A percentile compares a stretch with the other conserved stretches of the same genome.
These are phyloP conservation scores for Falciphora oryzae DNA, from an alignment of 2,329 filamentous ascomycete species.

Conservation along the genomic window DNA sequence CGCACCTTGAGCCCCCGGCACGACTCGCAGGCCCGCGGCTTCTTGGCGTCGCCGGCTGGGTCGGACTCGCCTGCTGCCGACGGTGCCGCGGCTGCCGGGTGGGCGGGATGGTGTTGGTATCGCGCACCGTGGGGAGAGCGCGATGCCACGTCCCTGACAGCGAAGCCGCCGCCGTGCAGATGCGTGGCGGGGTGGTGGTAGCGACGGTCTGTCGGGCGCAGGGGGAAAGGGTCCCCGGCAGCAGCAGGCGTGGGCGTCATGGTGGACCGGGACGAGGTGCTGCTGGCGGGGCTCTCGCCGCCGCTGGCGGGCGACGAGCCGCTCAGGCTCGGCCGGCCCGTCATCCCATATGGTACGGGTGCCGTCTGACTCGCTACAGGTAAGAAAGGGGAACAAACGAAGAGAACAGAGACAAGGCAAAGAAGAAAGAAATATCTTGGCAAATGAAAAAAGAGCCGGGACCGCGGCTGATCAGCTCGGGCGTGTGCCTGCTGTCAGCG, in stretches of 20 bases:
- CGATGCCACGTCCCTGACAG: conserved; percentile 33
- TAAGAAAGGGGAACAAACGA: background rate
- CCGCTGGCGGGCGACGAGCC: background rate
- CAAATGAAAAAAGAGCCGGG: background rate
- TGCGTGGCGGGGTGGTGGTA: background rate
- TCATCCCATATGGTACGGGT: background rate
- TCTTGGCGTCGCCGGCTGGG: conserved; percentile 48
- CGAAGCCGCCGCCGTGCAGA: conserved; percentile 23
- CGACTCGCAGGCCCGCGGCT: conserved; percentile 67
- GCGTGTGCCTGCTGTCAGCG: background rate
- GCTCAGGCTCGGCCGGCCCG: background rate
- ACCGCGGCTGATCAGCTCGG: background rate
- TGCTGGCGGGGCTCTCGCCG: background rate
- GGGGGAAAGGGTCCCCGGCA: background rate
- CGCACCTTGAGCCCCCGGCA: conserved; percentile 75
- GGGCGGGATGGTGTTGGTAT: background rate
- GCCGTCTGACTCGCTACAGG: background rate
- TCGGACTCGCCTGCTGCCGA: conserved; percentile 4
- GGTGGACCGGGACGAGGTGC: background rate
- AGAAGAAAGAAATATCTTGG: background rate
- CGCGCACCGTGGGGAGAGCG: background rate
- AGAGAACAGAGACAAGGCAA: background rate
- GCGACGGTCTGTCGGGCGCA: background rate
- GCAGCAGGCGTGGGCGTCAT: background rate
- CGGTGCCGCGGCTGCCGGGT: conserved; percentile 6